These are phyloP conservation scores for Tricholomella constricta DNA, from an alignment of 768 basidiomycete species.

Conservation along the genomic window DNA sequence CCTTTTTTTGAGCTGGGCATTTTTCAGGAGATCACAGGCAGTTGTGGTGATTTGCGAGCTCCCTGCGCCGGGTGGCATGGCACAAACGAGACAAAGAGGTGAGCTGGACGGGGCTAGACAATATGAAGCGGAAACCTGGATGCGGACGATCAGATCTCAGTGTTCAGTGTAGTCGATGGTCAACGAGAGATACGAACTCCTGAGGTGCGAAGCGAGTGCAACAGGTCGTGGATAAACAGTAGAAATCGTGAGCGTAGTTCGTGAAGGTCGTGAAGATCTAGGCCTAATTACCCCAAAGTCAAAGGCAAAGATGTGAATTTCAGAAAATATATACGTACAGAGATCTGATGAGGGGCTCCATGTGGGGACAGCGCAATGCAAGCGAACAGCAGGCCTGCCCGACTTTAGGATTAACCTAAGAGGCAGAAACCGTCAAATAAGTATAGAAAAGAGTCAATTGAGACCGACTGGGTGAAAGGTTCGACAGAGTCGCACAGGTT, in stretches of 20 bases:
- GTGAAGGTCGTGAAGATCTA: slow-evolving; percentile 70
- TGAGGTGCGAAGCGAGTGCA: slow-evolving; percentile 58
- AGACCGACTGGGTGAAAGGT: slow-evolving; percentile 59
- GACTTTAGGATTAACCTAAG: slow-evolving; percentile 51
- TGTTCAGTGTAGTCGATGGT: background rate
- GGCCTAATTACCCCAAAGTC: slow-evolving; percentile 36
- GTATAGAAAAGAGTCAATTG: background rate
- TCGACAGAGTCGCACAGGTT: slow-evolving; percentile 58
- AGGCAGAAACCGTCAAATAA: background rate
- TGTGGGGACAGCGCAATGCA: slow-evolving; percentile 70
- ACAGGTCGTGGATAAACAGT: slow-evolving; percentile 62
- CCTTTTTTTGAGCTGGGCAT: slow-evolving; percentile 44
- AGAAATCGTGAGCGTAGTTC: slow-evolving; percentile 64
- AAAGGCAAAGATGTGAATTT: background rate
- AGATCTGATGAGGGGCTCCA: slow-evolving; percentile 60
- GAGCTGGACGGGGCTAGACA: slow-evolving; percentile 62
- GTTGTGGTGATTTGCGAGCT: slow-evolving; percentile 42
- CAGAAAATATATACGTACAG: slow-evolving; percentile 43
- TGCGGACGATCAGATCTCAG: slow-evolving; percentile 24
- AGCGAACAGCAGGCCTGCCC: slow-evolving; percentile 48
- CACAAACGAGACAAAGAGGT: slow-evolving; percentile 60
- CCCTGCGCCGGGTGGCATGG: slow-evolving; percentile 45
- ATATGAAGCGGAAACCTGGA: slow-evolving; percentile 64
- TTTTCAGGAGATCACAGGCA: slow-evolving; percentile 48
- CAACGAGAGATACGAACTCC: slow-evolving; percentile 47